A percentile compares a stretch with the other conserved stretches of the same genome.
Conservation (phyloP, 495 filamentous ascomycete species). For the Aspergillus biplanus region DNA sequence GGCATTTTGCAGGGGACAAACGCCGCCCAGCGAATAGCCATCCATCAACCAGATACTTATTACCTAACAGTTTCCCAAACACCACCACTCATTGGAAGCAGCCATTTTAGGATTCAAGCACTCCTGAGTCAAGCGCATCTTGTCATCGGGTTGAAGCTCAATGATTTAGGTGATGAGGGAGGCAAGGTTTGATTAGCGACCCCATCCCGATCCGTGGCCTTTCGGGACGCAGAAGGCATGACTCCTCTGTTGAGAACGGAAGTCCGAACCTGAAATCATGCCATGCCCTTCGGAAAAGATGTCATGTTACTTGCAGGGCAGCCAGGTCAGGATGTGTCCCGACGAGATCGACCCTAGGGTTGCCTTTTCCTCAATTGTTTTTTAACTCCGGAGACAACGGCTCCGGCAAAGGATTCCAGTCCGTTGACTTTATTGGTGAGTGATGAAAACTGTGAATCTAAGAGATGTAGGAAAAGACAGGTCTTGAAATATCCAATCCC, state of each 20-base stretch:
- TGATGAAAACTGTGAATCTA: neutral
- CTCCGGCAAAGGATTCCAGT: constrained; percentile 1
- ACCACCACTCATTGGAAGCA: constrained; percentile 23
- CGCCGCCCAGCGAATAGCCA: constrained; percentile 34
- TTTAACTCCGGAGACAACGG: neutral
- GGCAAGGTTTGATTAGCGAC: neutral
- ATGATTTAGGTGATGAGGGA: neutral
- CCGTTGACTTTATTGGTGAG: neutral
- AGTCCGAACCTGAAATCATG: neutral
- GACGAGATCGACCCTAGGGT: neutral
- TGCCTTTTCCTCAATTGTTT: neutral
- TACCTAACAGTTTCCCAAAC: constrained; percentile 40
- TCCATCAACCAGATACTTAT: constrained; percentile 31
- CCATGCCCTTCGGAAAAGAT: no score
- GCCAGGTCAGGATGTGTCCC: neutral
- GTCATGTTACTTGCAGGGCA: neutral
- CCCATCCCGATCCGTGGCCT: neutral
- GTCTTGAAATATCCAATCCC: neutral
- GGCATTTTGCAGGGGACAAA: constrained; percentile 14
- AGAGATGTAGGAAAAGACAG: neutral
- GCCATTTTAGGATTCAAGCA: neutral
- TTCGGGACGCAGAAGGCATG: constrained; percentile 1
- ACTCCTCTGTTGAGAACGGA: neutral
- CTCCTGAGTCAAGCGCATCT: neutral
- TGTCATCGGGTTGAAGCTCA: neutral